Percentiles rank a stretch among this genome's conserved stretches.
phyloP scores from a whole-genome alignment of 2,329 filamentous ascomycete species.

The Botryosphaeria agaves region DNA sequence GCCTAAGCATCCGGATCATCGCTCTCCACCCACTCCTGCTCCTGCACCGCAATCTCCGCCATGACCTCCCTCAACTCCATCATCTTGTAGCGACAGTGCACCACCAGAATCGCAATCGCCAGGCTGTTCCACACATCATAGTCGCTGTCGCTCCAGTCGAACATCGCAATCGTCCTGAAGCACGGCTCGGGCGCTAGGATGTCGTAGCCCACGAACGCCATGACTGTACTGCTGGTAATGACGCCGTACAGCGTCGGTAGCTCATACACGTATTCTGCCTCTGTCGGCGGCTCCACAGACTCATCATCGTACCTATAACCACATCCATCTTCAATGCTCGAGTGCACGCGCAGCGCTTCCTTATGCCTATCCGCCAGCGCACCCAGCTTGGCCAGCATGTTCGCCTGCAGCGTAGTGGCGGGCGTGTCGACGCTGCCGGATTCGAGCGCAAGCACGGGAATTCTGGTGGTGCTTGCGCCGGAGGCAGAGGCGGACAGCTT shows the following conservation, averaged over 20 bases:
- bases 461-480: conserved; percentile 14
- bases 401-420: conserved; percentile 22
- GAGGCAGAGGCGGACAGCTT: too few relatives aligned
- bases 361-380: conserved; percentile 25
- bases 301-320: too few relatives aligned
- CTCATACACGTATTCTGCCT: conserved; percentile 5
- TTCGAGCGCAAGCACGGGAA: conserved; percentile 29
- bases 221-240: conserved; percentile 33
- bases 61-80: conserved; percentile 20
- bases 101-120: conserved; percentile 36
- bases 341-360: conserved; percentile 14
- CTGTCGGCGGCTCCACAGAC: neutral
- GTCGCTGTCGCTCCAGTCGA: conserved; percentile 33
- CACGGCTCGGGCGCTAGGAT: conserved; percentile 16
- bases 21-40: neutral
- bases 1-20: neutral
- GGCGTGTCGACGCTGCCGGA: conserved; percentile 21
- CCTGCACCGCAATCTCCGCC: neutral
- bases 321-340: conserved; percentile 11
- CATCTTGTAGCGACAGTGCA: conserved; percentile 35
- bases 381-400: conserved; percentile 25
- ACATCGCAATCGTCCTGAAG: conserved; percentile 29
- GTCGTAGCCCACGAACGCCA: conserved; percentile 35
- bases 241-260: conserved; percentile 37
- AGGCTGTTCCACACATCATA: conserved; percentile 45